Conservation (phyloP, 2,329 filamentous ascomycete genomes). For the Penicillium sp. region DNA sequence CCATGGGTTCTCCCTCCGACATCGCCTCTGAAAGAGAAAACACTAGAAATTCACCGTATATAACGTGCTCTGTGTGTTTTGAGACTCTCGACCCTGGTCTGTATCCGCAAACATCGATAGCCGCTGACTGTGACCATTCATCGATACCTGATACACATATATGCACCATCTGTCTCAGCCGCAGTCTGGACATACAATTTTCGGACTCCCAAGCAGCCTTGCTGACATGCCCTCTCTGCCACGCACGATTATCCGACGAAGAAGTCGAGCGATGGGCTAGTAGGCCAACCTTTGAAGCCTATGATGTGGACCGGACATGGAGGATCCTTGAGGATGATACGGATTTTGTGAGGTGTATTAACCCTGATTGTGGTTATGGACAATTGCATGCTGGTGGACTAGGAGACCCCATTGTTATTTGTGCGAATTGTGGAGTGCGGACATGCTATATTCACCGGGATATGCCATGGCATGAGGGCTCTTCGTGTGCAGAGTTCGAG, state of each 20-base stretch:
- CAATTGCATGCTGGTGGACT: conserved; percentile 24
- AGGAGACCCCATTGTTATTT: conserved; percentile 24
- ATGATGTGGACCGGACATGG: conserved; percentile 21
- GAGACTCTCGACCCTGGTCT: conserved; percentile 10
- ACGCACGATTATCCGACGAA: conserved; percentile 18
- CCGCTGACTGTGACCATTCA: conserved; percentile 23
- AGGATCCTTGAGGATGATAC: conserved; percentile 22
- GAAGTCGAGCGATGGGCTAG: conserved; percentile 26
- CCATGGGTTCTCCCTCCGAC: conserved; percentile 8
- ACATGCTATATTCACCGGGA: conserved; percentile 26
- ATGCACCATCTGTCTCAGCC: conserved; percentile 23
- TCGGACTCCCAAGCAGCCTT: conserved; percentile 5
- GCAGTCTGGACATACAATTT: conserved; percentile 23
- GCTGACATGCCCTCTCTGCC: conserved; percentile 24
- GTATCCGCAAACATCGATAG: conserved; percentile 21
- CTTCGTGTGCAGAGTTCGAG: conserved; percentile 26
- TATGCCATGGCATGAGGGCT: conserved; percentile 24
- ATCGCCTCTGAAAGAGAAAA: neutral
- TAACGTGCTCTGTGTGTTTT: conserved; percentile 22
- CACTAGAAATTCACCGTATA: neutral
- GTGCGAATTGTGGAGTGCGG: conserved; percentile 22
- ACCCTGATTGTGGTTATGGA: conserved; percentile 23
- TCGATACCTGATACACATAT: conserved; percentile 18
- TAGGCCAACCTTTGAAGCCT: conserved; percentile 20
- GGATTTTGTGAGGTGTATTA: conserved; percentile 24